phyloP scores from a whole-genome alignment of 2,329 filamentous ascomycete species.

The Aspergillus fijiensis region DNA sequence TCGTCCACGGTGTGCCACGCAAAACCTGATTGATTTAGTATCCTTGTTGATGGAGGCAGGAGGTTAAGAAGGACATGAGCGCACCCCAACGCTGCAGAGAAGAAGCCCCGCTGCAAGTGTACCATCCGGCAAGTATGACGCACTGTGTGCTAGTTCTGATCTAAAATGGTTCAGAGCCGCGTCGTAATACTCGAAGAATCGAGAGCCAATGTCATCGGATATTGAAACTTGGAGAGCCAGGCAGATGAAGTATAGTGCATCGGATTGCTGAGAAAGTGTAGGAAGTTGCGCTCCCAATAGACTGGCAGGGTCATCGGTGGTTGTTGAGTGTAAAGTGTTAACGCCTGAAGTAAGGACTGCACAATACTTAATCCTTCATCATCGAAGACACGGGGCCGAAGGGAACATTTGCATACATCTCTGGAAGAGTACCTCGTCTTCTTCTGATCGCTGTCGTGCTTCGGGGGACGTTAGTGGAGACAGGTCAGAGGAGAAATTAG shows the following conservation, averaged over 20 bases:
- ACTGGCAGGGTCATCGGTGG: conserved; percentile 16
- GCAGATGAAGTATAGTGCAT: conserved; percentile 30
- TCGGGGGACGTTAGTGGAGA: background rate
- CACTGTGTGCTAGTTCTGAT: conserved; percentile 25
- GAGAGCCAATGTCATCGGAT: conserved; percentile 9
- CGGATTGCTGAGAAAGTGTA: conserved; percentile 25
- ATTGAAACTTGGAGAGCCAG: conserved; percentile 30
- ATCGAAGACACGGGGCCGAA: background rate
- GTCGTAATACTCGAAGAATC: conserved; percentile 32
- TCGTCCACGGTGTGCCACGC: conserved; percentile 32
- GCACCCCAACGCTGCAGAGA: conserved; percentile 33
- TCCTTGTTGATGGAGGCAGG: background rate
- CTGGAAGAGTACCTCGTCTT: conserved; percentile 23
- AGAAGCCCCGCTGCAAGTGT: conserved; percentile 32
- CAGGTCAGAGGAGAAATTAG: background rate
- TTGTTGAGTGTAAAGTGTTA: conserved; percentile 30
- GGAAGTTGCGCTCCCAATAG: conserved; percentile 23
- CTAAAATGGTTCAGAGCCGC: conserved; percentile 28
- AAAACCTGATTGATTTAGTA: conserved; percentile 21
- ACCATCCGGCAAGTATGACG: conserved; percentile 24
- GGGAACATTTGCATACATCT: conserved; percentile 26
- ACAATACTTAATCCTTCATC: background rate
- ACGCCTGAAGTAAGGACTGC: conserved; percentile 29
- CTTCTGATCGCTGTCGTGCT: background rate
- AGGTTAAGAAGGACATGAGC: conserved; percentile 7